Percentiles rank a stretch among this genome's conserved stretches.
phyloP scores from a whole-genome alignment of 768 basidiomycete genomes.

The Galerina marginata region DNA sequence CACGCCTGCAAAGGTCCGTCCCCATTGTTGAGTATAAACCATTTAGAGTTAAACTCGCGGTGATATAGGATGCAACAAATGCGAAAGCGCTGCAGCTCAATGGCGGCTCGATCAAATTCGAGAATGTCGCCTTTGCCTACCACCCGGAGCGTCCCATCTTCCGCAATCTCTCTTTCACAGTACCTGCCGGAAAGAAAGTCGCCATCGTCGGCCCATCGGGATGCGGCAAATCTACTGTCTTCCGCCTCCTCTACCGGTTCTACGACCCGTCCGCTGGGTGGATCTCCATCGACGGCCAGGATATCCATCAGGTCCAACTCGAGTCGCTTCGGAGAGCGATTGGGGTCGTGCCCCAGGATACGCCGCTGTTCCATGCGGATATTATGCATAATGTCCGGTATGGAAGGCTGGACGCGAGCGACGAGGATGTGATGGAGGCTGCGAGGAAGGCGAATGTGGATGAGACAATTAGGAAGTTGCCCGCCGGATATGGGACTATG shows the following conservation, averaged over 20 bases:
- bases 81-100: constrained; percentile 71
- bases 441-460: constrained; percentile 89
- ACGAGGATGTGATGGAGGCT: constrained; percentile 87
- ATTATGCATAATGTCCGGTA: constrained; percentile 96
- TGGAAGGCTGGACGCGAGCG: constrained; percentile 83
- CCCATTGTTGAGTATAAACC: background rate
- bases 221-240: constrained; percentile 96
- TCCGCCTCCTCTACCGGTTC: constrained; percentile 93
- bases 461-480: constrained; percentile 76
- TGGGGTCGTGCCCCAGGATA: constrained; percentile 98
- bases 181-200: constrained; percentile 96
- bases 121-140: constrained; percentile 91
- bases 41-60: background rate
- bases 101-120: constrained; percentile 91
- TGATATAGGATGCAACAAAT: constrained; percentile 63
- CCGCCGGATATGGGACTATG: constrained; percentile 86
- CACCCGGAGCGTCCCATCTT: constrained; percentile 94
- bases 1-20: constrained; percentile 61
- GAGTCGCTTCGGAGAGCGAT: constrained; percentile 74
- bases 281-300: constrained; percentile 90
- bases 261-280: constrained; percentile 83
- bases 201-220: constrained; percentile 98
- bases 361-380: constrained; percentile 95
- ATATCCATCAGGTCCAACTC: constrained; percentile 75
- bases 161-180: constrained; percentile 81